Evolutionary conservation across 2,329 filamentous ascomycete species (phyloP), one percentile per base, ranked within the genome.

Genomic region (Coniella vitis): DNA sequence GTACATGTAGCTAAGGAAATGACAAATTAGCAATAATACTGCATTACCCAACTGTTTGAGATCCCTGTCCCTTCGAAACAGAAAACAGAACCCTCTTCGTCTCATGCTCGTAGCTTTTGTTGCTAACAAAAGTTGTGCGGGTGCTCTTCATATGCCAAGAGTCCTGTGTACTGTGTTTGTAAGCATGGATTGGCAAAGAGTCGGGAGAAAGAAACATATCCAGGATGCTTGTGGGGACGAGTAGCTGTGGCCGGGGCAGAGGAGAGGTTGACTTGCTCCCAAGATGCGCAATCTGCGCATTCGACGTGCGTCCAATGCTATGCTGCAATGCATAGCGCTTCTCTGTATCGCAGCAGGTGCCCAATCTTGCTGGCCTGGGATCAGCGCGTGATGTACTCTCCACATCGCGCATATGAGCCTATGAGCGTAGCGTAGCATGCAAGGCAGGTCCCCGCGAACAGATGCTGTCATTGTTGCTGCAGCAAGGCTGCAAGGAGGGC

Each of bases 301-400:
- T 40, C 21, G 41, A n/a, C 47, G 40, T 40, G 49, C 49, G 21
- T 35, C 49, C 49, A 51, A 51, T 51, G 45, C 40, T 48, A 48
- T 48, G 45, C 40, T 45, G 49, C 44, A 48, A 48, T 42, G 49
- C 45, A 52, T 45, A 36, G 37, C 45, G 45, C 49, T 48, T 48
- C 42, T 21, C 37, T 19, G 34, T 17, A 22, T 45, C 21, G 35
- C 22, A 36, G 34, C 20, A 22, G 43, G 13, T 32, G 34, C 42
- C 4, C 35, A 19, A 32, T 31, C 42, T 12, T 8, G 19, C 14
- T 13, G 9, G 7, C 13, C 20, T 19, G 17, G 21, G 21, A 14
- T 16, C 34, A 20, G 14, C 21, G 38, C 38, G 40, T 43, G 40
- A 43, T 40, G 9, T 7, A 34, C 25, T 37, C 35, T 22, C 35